Evolutionary conservation across 164 flowering plant genomes (phyloP).

Genomic region (Liquidambar formosana): DNA sequence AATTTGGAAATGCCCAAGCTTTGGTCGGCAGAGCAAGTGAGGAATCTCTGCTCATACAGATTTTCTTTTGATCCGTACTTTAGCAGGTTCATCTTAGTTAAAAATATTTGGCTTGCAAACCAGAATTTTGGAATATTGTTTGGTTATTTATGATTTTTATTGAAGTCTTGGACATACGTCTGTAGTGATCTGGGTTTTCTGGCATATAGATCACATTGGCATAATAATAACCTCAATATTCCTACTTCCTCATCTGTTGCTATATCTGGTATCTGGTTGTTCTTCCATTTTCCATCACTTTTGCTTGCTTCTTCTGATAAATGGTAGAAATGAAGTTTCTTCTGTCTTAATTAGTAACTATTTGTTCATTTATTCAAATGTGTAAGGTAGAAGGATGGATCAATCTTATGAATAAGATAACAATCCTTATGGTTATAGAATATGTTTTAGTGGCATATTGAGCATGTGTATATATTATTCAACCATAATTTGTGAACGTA

Average conservation of each 20-base stretch:
- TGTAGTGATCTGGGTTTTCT: not conserved
- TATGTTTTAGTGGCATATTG: not conserved
- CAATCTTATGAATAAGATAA: too few relatives aligned
- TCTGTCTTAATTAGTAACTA: too few relatives aligned
- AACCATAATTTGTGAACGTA: not conserved
- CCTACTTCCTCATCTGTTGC: too few relatives aligned
- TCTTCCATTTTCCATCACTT: too few relatives aligned
- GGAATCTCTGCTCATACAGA: constrained; percentile 18
- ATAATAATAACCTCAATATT: not conserved
- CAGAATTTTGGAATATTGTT: not conserved
- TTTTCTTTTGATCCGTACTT: constrained; percentile 1
- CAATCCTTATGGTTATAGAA: not conserved
- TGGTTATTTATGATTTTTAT: not conserved
- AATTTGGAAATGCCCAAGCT: constrained; percentile 73
- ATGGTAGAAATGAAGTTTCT: too few relatives aligned
- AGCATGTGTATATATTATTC: not conserved
- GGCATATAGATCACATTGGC: not conserved
- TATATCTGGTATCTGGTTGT: too few relatives aligned
- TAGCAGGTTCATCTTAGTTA: not conserved
- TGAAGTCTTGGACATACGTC: not conserved
- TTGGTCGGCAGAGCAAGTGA: constrained; percentile 96
- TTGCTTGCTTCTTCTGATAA: too few relatives aligned
- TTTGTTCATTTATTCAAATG: too few relatives aligned
- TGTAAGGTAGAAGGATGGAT: too few relatives aligned
- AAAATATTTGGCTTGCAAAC: not conserved